phyloP scores from a whole-genome alignment of 202 grass and related monocot species.

The Elaeis oleifera region DNA sequence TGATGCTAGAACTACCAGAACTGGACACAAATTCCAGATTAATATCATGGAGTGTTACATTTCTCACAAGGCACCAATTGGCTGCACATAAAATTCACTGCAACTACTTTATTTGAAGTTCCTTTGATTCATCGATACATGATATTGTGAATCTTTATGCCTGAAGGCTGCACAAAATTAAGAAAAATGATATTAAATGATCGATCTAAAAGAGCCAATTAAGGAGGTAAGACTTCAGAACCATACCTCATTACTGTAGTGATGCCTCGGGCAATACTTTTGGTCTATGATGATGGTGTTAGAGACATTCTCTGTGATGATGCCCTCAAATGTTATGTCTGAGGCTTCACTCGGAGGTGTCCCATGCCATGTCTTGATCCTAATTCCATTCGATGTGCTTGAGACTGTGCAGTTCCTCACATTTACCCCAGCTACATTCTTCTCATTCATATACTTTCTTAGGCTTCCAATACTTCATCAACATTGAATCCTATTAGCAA shows the following conservation, averaged over 20 bases:
- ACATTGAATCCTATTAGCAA: too few species aligned
- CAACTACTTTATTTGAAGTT: conserved; percentile 19
- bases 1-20: too few species aligned
- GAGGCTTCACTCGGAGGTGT: conserved; percentile 13
- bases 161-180: conserved; percentile 17
- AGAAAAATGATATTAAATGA: too few species aligned
- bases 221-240: too few species aligned
- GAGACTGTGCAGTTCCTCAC: conserved; percentile 37
- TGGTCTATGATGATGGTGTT: conserved; percentile 61
- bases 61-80: conserved; percentile 29
- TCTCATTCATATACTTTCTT: conserved; percentile 37
- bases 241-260: conserved; percentile 10
- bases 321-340: conserved; percentile 32
- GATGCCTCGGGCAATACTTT: conserved; percentile 49
- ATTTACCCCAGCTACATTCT: conserved; percentile 32
- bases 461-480: conserved; percentile 39
- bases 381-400: conserved; percentile 35
- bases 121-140: conserved; percentile 34
- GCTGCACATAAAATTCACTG: conserved; percentile 45
- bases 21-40: conserved; percentile 5
- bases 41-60: conserved; percentile 27
- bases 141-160: conserved; percentile 41
- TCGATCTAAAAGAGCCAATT: too few species aligned
- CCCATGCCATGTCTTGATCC: conserved; percentile 56
- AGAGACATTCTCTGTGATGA: conserved; percentile 32